Conservation (phyloP, 2,329 filamentous ascomycete genomes). For the Phialocephala sp. region DNA sequence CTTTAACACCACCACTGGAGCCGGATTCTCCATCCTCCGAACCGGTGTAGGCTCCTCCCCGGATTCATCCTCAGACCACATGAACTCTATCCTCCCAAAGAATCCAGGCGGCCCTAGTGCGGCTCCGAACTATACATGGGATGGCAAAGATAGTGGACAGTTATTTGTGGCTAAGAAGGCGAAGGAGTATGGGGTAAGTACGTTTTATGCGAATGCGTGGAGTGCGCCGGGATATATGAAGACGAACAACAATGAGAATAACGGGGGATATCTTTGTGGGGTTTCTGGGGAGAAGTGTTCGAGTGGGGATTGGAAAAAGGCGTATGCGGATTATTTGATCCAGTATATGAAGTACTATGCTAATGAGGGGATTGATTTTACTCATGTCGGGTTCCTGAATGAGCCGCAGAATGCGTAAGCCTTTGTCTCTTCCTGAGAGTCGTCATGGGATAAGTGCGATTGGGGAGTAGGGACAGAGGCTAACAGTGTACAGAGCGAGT, state of each 20-base stretch:
- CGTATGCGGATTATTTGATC: conserved; percentile 55
- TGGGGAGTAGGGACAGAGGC: neutral
- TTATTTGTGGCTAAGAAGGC: conserved; percentile 58
- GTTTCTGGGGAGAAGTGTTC: conserved; percentile 48
- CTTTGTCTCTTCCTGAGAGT: neutral
- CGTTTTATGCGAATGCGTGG: conserved; percentile 56
- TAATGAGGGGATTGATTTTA: conserved; percentile 47
- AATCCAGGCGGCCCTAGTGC: conserved; percentile 50
- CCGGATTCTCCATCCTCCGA: conserved; percentile 56
- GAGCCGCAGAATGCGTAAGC: conserved; percentile 48
- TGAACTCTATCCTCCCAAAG: conserved; percentile 51
- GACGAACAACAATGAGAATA: conserved; percentile 51
- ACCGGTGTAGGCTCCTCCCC: conserved; percentile 52
- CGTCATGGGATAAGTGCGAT: no score
- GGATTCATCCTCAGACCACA: conserved; percentile 42
- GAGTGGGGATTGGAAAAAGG: conserved; percentile 53
- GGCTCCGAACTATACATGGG: conserved; percentile 52
- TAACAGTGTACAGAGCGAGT: conserved; percentile 28
- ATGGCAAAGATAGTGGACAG: conserved; percentile 55
- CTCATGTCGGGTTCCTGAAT: conserved; percentile 52
- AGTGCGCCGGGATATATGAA: conserved; percentile 58
- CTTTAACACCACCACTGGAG: conserved; percentile 52
- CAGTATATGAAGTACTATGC: conserved; percentile 52
- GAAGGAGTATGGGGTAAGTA: conserved; percentile 48
- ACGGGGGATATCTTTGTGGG: conserved; percentile 53